Percentiles rank a stretch among this genome's conserved stretches.
Conservation (phyloP, 805 yeast genomes). For the Lipomyces orientalis region DNA sequence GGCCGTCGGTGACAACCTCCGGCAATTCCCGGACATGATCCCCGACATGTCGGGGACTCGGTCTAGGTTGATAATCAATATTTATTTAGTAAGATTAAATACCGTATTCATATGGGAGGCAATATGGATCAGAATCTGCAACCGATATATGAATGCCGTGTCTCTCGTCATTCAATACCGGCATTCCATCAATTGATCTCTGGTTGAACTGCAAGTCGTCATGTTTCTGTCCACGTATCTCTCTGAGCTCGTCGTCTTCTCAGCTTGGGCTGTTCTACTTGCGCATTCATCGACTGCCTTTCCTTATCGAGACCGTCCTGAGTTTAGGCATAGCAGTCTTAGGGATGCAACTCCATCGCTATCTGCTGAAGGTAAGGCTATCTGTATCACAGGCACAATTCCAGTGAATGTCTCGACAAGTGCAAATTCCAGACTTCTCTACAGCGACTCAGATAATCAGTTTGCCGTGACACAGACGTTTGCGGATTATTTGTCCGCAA, state of each 20-base stretch:
- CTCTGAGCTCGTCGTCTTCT: background rate
- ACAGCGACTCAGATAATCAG: background rate
- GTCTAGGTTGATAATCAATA: too few species aligned
- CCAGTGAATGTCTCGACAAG: background rate
- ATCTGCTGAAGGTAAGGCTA: background rate
- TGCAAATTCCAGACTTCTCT: background rate
- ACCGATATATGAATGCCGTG: too few species aligned
- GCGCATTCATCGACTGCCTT: background rate
- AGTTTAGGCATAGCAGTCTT: background rate
- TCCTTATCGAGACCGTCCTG: background rate
- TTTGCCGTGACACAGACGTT: background rate
- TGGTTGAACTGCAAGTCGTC: background rate
- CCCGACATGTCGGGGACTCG: too few species aligned
- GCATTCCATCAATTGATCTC: too few species aligned
- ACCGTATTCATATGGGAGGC: too few species aligned
- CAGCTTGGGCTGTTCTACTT: background rate
- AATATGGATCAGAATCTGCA: too few species aligned
- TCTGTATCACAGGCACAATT: background rate
- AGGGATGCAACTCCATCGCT: background rate
- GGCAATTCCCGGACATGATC: too few species aligned
- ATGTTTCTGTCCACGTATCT: background rate
- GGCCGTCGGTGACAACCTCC: too few species aligned
- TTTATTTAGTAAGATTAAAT: too few species aligned
- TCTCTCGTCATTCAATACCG: too few species aligned
- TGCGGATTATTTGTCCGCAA: background rate